phyloP scores from a whole-genome alignment of 1,284 basidiomycete genomes.

The Sparassis latifolia region DNA sequence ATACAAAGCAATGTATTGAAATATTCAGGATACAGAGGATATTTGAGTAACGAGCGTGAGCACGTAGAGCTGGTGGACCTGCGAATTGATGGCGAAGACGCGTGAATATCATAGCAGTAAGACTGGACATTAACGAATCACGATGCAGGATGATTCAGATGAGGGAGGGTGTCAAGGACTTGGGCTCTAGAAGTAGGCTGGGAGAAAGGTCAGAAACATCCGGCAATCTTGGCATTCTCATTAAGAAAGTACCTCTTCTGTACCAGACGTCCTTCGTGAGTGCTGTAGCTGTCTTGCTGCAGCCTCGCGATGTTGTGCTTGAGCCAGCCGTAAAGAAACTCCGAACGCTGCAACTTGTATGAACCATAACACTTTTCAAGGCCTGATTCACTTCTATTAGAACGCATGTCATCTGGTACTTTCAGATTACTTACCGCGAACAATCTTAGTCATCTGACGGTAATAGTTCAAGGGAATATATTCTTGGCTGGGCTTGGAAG shows the following conservation, averaged over 20 bases:
- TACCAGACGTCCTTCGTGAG: neutral
- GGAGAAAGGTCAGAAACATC: too few species aligned
- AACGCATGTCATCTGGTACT: neutral
- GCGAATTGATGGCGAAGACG: too few species aligned
- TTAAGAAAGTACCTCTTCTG: constrained; percentile 1
- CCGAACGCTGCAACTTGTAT: constrained; percentile 3
- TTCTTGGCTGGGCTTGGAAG: neutral
- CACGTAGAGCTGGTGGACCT: too few species aligned
- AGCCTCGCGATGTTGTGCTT: neutral
- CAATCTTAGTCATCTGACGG: constrained; percentile 6
- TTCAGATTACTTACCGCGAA: constrained; percentile 4
- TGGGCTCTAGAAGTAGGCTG: too few species aligned
- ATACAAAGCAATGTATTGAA: too few species aligned
- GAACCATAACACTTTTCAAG: constrained; percentile 6
- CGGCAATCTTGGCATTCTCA: too few species aligned
- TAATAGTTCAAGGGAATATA: constrained; percentile 5
- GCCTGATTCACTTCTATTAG: neutral
- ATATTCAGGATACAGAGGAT: too few species aligned
- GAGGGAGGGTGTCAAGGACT: too few species aligned
- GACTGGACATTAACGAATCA: too few species aligned
- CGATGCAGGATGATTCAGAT: too few species aligned
- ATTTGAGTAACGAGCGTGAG: too few species aligned
- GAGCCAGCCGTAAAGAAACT: constrained; percentile 3
- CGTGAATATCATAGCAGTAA: too few species aligned
- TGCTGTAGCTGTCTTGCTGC: neutral